Conservation (phyloP, 2,329 filamentous ascomycete species). For the Clonostachys solani region DNA sequence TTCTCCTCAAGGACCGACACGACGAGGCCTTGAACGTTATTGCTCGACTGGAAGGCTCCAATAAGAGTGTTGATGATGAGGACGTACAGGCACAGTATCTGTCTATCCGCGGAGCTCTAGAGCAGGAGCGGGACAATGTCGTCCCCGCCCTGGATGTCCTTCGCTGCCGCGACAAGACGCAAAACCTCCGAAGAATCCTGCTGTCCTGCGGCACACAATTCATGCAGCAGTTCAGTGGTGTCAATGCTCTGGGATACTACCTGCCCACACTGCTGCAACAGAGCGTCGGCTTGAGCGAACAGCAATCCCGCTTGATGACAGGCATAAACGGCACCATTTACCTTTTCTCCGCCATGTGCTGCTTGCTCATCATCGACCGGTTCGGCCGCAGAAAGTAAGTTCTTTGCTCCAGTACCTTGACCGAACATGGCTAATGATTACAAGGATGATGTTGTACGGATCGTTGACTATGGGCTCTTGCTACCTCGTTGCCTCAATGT, state of each 20-base stretch:
- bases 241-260: slow-evolving; percentile 36
- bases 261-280: slow-evolving; percentile 51
- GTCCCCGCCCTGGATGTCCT: slow-evolving; percentile 25
- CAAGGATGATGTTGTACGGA: slow-evolving; percentile 32
- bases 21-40: slow-evolving; percentile 53
- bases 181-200: slow-evolving; percentile 27
- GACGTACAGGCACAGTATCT: slow-evolving; percentile 23
- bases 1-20: slow-evolving; percentile 47
- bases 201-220: slow-evolving; percentile 40
- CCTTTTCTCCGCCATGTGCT: slow-evolving; percentile 24
- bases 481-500: slow-evolving; percentile 29
- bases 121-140: slow-evolving; percentile 23
- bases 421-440: not conserved
- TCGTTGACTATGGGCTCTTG: slow-evolving; percentile 24
- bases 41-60: slow-evolving; percentile 50
- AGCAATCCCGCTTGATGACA: slow-evolving; percentile 47
- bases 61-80: slow-evolving; percentile 12
- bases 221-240: slow-evolving; percentile 40
- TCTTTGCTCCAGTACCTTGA: not conserved
- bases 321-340: slow-evolving; percentile 42
- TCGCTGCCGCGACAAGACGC: slow-evolving; percentile 27
- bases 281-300: slow-evolving; percentile 47
- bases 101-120: slow-evolving; percentile 26
- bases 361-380: slow-evolving; percentile 30
- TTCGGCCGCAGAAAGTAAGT: slow-evolving; percentile 31